Evolutionary conservation across 331 rosid species (phyloP).

Genomic region (Rhamnella rubrinervis): DNA sequence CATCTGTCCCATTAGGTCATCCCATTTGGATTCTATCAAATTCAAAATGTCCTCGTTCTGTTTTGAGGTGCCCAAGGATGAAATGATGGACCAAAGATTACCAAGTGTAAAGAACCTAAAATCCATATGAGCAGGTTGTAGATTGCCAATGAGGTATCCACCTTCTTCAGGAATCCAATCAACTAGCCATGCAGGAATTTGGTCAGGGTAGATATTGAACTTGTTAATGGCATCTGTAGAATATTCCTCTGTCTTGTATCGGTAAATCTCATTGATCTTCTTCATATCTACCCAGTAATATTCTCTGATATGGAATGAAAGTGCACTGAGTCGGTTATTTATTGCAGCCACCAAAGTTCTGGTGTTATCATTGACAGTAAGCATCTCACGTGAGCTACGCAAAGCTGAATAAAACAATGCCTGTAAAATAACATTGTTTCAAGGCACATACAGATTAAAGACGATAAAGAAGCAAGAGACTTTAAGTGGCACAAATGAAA

Average conservation of each 20-base stretch:
- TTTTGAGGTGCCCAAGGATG: slow-evolving; percentile 68
- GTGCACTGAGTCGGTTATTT: slow-evolving; percentile 78
- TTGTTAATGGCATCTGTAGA: slow-evolving; percentile 84
- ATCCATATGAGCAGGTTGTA: slow-evolving; percentile 95
- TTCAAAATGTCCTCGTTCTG: slow-evolving; percentile 72
- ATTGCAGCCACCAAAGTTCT: slow-evolving; percentile 69
- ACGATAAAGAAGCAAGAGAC: background rate
- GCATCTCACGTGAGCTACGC: slow-evolving; percentile 77
- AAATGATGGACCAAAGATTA: slow-evolving; percentile 84
- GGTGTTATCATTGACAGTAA: slow-evolving; percentile 65
- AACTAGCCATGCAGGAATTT: slow-evolving; percentile 89
- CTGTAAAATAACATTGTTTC: slow-evolving; percentile 36
- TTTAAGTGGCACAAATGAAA: background rate
- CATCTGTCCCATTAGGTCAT: slow-evolving; percentile 74
- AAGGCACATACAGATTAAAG: slow-evolving; percentile 7
- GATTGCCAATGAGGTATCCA: slow-evolving; percentile 83
- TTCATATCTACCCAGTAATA: slow-evolving; percentile 80
- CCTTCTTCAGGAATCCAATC: slow-evolving; percentile 89
- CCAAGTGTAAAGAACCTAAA: slow-evolving; percentile 87
- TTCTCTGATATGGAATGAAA: slow-evolving; percentile 81
- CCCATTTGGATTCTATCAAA: slow-evolving; percentile 84
- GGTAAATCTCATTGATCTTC: slow-evolving; percentile 84
- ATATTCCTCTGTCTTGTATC: slow-evolving; percentile 87
- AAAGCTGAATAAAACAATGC: slow-evolving; percentile 82
- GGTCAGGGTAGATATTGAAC: slow-evolving; percentile 92